Percentiles rank a stretch among this genome's conserved stretches.
phyloP scores from a whole-genome alignment of 164 flowering plant genomes.

The Akebia trifoliata region DNA sequence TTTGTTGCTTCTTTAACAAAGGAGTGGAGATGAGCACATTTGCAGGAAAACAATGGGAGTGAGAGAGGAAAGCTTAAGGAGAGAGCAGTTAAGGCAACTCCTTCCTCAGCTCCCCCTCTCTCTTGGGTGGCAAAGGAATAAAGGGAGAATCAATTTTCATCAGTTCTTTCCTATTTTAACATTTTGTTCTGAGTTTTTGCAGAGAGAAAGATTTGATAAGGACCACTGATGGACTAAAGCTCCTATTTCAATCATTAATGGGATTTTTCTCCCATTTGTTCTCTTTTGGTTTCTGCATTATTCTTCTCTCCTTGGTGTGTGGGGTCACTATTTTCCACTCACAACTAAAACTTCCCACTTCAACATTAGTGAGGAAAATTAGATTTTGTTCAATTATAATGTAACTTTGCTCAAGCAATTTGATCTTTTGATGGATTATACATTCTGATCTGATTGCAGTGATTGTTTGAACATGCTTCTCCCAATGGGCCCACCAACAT shows the following conservation, averaged over 20 bases:
- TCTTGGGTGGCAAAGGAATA: conserved; percentile 30
- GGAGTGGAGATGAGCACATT: conserved; percentile 35
- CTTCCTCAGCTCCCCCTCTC: conserved; percentile 12
- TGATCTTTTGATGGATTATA: no score
- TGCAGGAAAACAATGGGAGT: conserved; percentile 8
- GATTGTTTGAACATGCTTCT: no score
- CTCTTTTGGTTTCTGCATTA: conserved; percentile 12
- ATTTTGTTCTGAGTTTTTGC: conserved; percentile 15
- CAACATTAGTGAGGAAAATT: no score
- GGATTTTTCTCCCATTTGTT: conserved; percentile 8
- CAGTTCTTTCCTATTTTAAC: conserved; percentile 18
- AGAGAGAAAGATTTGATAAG: conserved; percentile 19
- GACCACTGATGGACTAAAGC: conserved; percentile 18
- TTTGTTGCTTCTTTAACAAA: conserved; percentile 28
- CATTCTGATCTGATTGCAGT: no score
- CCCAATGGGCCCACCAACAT: no score
- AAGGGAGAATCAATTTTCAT: conserved; percentile 29
- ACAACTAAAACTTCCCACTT: not conserved
- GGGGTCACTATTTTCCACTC: conserved; percentile 16
- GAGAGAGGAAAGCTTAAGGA: conserved; percentile 2
- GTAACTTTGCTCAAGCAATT: no score
- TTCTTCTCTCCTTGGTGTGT: conserved; percentile 12
- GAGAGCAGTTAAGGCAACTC: conserved; percentile 1
- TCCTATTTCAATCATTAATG: conserved; percentile 22
- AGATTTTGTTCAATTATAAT: no score